Percentiles rank a stretch among this genome's conserved stretches.
Evolutionary conservation across 2,329 filamentous ascomycete species (phyloP).

Genomic region (Ilyonectria destructans): DNA sequence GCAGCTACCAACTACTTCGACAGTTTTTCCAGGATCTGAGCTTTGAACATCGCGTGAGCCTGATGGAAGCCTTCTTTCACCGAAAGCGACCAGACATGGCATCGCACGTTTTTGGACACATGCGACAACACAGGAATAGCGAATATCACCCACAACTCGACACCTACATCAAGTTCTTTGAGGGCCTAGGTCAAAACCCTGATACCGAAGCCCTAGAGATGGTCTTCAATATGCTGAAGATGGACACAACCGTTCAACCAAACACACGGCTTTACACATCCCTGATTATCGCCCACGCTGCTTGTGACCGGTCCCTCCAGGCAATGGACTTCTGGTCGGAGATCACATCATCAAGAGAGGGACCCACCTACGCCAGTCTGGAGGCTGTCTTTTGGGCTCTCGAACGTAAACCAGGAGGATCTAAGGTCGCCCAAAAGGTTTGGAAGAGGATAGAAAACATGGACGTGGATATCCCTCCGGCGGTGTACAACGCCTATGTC

Average conservation of each 20-base stretch:
- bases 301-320: constrained; percentile 75
- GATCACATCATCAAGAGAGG: constrained; percentile 87
- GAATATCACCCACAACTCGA: constrained; percentile 78
- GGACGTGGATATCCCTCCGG: constrained; percentile 83
- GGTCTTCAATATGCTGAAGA: constrained; percentile 94
- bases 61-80: constrained; percentile 89
- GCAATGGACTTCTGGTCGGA: constrained; percentile 88
- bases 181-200: constrained; percentile 76
- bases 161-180: constrained; percentile 85
- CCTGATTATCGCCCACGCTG: constrained; percentile 88
- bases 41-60: constrained; percentile 74
- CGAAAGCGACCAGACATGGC: constrained; percentile 88
- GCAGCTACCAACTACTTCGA: constrained; percentile 76
- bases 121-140: constrained; percentile 82
- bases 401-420: constrained; percentile 73
- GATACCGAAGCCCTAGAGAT: constrained; percentile 77
- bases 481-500: constrained; percentile 84
- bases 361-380: constrained; percentile 86
- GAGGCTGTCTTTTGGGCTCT: constrained; percentile 87
- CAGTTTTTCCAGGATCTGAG: constrained; percentile 78
- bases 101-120: constrained; percentile 89
- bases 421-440: constrained; percentile 75
- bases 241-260: constrained; percentile 86
- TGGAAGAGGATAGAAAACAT: constrained; percentile 81
- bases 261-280: constrained; percentile 86